phyloP scores from a whole-genome alignment of 495 filamentous ascomycete genomes.

The Penicillium arizonense region DNA sequence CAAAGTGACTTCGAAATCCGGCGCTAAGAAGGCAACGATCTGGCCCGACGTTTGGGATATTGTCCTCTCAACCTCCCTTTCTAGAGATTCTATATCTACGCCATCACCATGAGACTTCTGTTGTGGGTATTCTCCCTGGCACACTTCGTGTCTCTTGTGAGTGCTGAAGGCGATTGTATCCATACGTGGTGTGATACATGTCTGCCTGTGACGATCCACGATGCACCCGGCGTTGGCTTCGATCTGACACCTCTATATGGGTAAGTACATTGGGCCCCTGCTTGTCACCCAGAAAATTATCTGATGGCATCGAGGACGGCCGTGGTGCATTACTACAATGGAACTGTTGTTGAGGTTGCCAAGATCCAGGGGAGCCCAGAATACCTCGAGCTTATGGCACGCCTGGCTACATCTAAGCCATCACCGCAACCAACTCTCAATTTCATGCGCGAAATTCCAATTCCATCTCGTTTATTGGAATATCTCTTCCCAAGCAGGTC shows the following conservation, averaged over 20 bases:
- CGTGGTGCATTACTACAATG: constrained; percentile 13
- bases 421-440: neutral
- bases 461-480: neutral
- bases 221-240: constrained; percentile 13
- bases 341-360: constrained; percentile 14
- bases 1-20: too few relatives aligned
- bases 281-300: neutral
- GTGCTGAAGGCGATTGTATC: too few relatives aligned
- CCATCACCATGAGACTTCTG: too few relatives aligned
- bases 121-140: too few relatives aligned
- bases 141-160: too few relatives aligned
- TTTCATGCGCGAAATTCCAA: neutral
- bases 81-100: too few relatives aligned
- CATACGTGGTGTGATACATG: constrained; percentile 5
- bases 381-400: constrained; percentile 18
- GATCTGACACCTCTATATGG: constrained; percentile 15
- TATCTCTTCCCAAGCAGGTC: neutral
- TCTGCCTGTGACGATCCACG: constrained; percentile 5
- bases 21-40: too few relatives aligned
- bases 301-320: constrained; percentile 11
- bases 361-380: constrained; percentile 10
- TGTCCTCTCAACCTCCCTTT: too few relatives aligned
- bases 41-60: too few relatives aligned
- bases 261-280: constrained; percentile 1
- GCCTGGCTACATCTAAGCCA: constrained; percentile 4